A percentile compares a stretch with the other conserved stretches of the same genome.
phyloP scores from a whole-genome alignment of 495 filamentous ascomycete species.

The Immersiella caudata region DNA sequence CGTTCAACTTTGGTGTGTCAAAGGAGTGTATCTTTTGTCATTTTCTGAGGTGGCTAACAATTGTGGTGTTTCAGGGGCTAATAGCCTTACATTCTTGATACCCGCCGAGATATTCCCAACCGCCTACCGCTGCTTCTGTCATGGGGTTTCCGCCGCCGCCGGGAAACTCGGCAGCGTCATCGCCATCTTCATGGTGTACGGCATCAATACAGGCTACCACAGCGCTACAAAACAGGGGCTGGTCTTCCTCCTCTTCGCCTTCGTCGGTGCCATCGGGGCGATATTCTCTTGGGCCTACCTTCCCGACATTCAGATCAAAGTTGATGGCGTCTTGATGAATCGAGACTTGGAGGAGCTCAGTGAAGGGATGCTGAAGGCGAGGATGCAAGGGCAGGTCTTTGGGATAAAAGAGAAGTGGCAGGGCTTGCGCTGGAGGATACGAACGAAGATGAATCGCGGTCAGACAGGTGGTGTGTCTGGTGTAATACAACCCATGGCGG shows the following conservation, averaged over 20 bases:
- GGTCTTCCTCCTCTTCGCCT: slow-evolving; percentile 40
- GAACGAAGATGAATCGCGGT: background rate
- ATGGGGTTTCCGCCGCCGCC: slow-evolving; percentile 82
- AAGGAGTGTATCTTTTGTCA: background rate
- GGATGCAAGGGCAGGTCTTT: slow-evolving; percentile 34
- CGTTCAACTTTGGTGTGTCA: slow-evolving; percentile 75
- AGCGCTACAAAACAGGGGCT: slow-evolving; percentile 35
- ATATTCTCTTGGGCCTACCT: slow-evolving; percentile 42
- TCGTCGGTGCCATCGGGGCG: slow-evolving; percentile 39
- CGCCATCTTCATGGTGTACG: slow-evolving; percentile 55
- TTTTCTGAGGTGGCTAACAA: background rate
- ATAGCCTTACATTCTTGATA: slow-evolving; percentile 89
- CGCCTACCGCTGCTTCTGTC: slow-evolving; percentile 78
- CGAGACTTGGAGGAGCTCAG: slow-evolving; percentile 40
- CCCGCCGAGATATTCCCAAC: slow-evolving; percentile 91
- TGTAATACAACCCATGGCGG: background rate
- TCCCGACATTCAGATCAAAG: slow-evolving; percentile 36
- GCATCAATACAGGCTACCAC: slow-evolving; percentile 40
- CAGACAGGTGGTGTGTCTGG: background rate
- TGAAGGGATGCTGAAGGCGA: slow-evolving; percentile 33
- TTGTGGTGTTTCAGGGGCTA: slow-evolving; percentile 56
- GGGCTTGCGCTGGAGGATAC: background rate
- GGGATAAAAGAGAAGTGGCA: slow-evolving; percentile 33
- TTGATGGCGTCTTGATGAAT: slow-evolving; percentile 31
- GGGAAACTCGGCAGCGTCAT: slow-evolving; percentile 84